A percentile compares a stretch with the other conserved stretches of the same genome.
Conservation (phyloP, 2,329 filamentous ascomycete species). For the Penicillium occitanis region DNA sequence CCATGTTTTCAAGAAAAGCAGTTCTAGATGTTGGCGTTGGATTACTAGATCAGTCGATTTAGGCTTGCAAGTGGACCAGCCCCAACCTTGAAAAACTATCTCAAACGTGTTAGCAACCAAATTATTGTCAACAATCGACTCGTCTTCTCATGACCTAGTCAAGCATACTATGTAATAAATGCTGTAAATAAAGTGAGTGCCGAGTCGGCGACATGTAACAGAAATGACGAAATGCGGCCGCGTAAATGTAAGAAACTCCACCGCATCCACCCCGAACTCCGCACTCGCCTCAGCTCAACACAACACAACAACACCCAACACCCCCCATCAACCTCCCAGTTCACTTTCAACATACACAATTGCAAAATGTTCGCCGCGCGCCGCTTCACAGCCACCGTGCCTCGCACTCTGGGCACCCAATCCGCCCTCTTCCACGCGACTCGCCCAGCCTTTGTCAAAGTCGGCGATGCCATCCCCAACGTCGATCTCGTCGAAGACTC, state of each 20-base stretch:
- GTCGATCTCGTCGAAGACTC: constrained; percentile 77
- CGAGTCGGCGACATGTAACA: neutral
- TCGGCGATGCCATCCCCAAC: constrained; percentile 76
- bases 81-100: neutral
- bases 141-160: neutral
- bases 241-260: neutral
- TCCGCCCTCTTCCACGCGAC: constrained; percentile 42
- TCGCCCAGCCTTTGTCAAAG: constrained; percentile 59
- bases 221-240: neutral
- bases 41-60: neutral
- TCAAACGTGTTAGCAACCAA: neutral
- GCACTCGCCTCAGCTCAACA: neutral
- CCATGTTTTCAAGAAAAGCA: neutral
- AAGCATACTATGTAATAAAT: no score
- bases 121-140: neutral
- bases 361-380: constrained; percentile 39
- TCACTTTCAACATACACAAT: neutral
- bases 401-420: constrained; percentile 32
- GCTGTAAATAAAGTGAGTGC: neutral
- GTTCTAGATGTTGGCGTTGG: neutral
- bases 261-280: neutral
- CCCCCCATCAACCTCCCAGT: neutral
- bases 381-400: constrained; percentile 35
- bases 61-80: neutral
- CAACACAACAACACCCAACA: neutral